Base-by-base conservation (phyloP, 306 rosid species). In the Acmispon strigosus region DNA sequence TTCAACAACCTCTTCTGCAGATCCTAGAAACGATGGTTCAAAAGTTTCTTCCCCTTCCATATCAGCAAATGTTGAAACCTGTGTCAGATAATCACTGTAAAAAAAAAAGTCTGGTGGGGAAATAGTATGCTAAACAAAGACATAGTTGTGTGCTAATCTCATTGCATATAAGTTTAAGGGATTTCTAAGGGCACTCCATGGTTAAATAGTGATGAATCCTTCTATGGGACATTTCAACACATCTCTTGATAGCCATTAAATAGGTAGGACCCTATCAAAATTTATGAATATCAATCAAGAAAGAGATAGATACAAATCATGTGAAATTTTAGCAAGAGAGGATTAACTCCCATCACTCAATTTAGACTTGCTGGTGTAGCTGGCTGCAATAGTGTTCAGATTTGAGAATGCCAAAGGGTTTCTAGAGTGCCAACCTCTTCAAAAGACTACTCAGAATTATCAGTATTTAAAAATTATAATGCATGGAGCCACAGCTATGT, bases 31-130 rank as follows among this genome's bases (percentile, higher is more conserved):
- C 8, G 99, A 86, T 43, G 99, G 62, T 52, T 94, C 99, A 69
- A 94, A 94, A 20, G 99, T 91, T 86, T 94, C 99, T 74, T 94
- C 99, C 49, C 99, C 99, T 82, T 94, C 99, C 97, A 94, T 94
- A 73, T 94, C 99, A 82, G 97, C 99, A 76, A 94, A 94, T 65
- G 97, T 94, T 19, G 99, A 94, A 76, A 94, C 91, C 99, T 89
- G 79, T 51, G 64, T 42, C 29, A 71, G 83, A 52, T 51, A 77
- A 65, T 39, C 53, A 67, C 36, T 34, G 12, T 24, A 27, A 39
- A 39, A 51, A 39, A 39, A 39, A 37, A 61, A 54, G 74, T 4
- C 39, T 51, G 36, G 52, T 14, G 5, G 74, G 14, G 13, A 47
- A 75, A 14, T 6, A 47, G 60, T 27, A 14, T 19, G 68, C 11